Evolutionary conservation across 2,329 filamentous ascomycete genomes (phyloP).

Genomic region (Sordariomycetes sp.): DNA sequence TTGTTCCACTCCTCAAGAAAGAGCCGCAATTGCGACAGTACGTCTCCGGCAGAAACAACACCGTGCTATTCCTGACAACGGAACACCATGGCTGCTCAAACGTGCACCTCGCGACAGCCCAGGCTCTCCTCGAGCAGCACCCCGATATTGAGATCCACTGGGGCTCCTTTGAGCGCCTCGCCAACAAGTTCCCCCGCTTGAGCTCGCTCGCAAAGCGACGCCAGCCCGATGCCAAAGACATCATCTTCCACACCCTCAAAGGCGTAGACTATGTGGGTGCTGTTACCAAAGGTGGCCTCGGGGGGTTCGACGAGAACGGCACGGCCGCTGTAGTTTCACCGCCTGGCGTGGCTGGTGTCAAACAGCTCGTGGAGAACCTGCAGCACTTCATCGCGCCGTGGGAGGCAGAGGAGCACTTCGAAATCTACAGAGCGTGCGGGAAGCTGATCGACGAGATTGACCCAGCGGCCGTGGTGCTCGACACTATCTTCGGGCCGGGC

Average conservation of each 20-base stretch:
- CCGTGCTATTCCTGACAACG: slow-evolving; percentile 23
- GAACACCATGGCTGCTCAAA: slow-evolving; percentile 23
- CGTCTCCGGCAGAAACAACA: slow-evolving; percentile 18
- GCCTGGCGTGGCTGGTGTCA: slow-evolving; percentile 11
- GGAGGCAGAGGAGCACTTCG: slow-evolving; percentile 18
- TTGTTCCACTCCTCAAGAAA: too few relatives aligned
- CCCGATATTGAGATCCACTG: slow-evolving; percentile 22
- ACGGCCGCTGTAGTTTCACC: slow-evolving; percentile 6
- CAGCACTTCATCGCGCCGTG: slow-evolving; percentile 15
- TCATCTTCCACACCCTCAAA: slow-evolving; percentile 14
- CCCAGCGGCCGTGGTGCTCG: slow-evolving; percentile 21
- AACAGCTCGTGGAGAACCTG: slow-evolving; percentile 8
- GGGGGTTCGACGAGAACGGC: neutral
- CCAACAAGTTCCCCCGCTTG: slow-evolving; percentile 5
- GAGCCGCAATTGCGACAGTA: too few relatives aligned
- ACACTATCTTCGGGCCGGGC: slow-evolving; percentile 16
- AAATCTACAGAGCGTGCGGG: slow-evolving; percentile 13
- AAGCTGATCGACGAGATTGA: slow-evolving; percentile 17
- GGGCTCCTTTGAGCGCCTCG: slow-evolving; percentile 17
- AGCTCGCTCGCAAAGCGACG: slow-evolving; percentile 7
- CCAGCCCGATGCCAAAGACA: slow-evolving; percentile 7
- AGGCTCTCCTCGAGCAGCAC: slow-evolving; percentile 20
- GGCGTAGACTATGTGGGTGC: slow-evolving; percentile 9
- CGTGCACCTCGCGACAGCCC: slow-evolving; percentile 24
- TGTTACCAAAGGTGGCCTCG: neutral